phyloP scores from a whole-genome alignment of 2,329 filamentous ascomycete species.

The Ophiobolus disseminans region DNA sequence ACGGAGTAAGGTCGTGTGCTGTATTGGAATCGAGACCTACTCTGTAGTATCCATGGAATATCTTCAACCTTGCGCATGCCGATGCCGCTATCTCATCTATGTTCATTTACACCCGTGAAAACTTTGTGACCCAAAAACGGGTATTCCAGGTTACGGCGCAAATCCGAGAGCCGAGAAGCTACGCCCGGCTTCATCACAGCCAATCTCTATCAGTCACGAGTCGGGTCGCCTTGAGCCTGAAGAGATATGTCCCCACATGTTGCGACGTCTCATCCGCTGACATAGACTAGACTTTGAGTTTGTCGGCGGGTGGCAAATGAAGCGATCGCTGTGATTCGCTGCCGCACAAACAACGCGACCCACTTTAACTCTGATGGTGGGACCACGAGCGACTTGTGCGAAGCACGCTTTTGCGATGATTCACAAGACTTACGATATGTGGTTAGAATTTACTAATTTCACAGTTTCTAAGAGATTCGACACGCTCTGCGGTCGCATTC shows the following conservation, averaged over 20 bases:
- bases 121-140: too few relatives aligned
- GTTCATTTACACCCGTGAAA: too few relatives aligned
- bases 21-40: too few relatives aligned
- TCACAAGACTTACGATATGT: conserved; percentile 7
- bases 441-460: background rate
- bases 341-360: conserved; percentile 11
- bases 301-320: conserved; percentile 2
- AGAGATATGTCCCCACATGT: too few relatives aligned
- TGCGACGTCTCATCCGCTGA: conserved; percentile 2
- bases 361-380: too few relatives aligned
- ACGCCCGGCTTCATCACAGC: too few relatives aligned
- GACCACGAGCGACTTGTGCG: conserved; percentile 34
- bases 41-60: too few relatives aligned
- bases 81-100: too few relatives aligned
- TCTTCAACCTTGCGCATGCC: too few relatives aligned
- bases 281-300: background rate
- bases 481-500: background rate
- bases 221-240: background rate
- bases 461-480: background rate
- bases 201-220: background rate
- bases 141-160: too few relatives aligned
- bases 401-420: background rate
- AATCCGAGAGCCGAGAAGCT: too few relatives aligned
- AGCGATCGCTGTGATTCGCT: conserved; percentile 13
- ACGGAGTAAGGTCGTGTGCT: too few relatives aligned